Base-by-base conservation (phyloP, 1,284 basidiomycete species). In the Moesziomyces aphidis region DNA sequence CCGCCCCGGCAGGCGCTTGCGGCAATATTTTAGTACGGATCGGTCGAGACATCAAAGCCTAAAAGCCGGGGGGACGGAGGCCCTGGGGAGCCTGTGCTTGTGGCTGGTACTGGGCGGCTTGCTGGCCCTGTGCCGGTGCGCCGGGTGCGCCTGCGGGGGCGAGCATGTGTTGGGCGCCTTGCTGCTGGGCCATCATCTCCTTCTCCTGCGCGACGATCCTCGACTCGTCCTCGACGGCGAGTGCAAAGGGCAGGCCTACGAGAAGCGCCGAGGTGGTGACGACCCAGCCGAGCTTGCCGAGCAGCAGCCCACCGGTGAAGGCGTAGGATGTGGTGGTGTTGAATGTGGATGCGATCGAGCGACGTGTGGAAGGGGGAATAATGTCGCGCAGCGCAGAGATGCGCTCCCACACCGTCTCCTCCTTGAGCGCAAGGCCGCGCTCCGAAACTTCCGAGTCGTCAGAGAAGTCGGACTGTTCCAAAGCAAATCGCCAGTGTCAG, bases 151-250 rank as follows among this genome's bases (percentile, higher is more conserved):
- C 55, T 22, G 61, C 45, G 10, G 75, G 69, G 19, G 68, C 64
- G 22, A 78, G 42, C 71, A 78, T 76, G 54, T 78, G 91, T 86
- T 95, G 93, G 21, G 91, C 91, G 44, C 95, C 95, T 83, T 93
- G 91, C 85, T 94, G 94, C 86, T 97, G 94, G 55, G 93, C 93
- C 77, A 93, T 87, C 89, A 95, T 91, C 86, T 98, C 95, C 87
- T 93, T 92, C 87, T 99, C 96, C 87, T 98, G 95, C 61, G 92
- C 91, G 6, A 95, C 91, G 66, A 97, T 90, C 86, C 94, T 94
- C 54, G 92, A 92, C 87, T 99, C 96, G 86, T 97, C 96, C 86
- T 99, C 96, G 73, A 98, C 89, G 61, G 91, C 92, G 76, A 99
- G 88, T 2, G 95, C 94, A 75, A 97, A 89, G 28, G 96, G 96